Conservation (phyloP, 495 filamentous ascomycete genomes). For the Halenospora varia region DNA sequence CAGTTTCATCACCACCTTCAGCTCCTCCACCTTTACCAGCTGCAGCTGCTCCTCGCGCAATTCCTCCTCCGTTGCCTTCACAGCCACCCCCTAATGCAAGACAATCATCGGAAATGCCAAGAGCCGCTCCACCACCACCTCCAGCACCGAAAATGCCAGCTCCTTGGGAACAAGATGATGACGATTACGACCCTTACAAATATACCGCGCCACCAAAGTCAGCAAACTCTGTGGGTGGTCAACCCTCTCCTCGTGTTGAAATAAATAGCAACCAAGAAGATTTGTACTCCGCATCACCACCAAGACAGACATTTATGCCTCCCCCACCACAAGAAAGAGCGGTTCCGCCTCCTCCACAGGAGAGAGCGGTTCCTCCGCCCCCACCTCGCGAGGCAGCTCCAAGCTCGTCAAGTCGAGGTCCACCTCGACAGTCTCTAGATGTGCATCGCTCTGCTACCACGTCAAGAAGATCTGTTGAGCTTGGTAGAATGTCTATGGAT, state of each 20-base stretch:
- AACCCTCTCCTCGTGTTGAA: constrained; percentile 26
- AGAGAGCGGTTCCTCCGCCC: constrained; percentile 40
- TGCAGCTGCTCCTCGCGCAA: constrained; percentile 41
- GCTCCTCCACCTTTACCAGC: constrained; percentile 59
- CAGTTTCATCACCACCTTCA: constrained; percentile 30
- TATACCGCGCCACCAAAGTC: constrained; percentile 58
- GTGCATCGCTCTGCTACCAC: constrained; percentile 42
- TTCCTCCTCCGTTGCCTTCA: constrained; percentile 39
- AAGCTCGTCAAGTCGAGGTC: constrained; percentile 32
- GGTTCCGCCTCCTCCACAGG: constrained; percentile 27
- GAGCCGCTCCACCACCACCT: constrained; percentile 64
- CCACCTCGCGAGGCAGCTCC: constrained; percentile 35
- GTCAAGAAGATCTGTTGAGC: constrained; percentile 70
- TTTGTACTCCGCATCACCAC: constrained; percentile 51
- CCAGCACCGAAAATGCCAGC: constrained; percentile 33
- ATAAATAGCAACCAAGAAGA: constrained; percentile 43
- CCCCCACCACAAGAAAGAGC: no score
- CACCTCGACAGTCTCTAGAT: constrained; percentile 66
- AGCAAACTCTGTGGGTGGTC: constrained; percentile 20
- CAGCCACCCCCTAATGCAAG: constrained; percentile 29
- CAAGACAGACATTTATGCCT: constrained; percentile 22
- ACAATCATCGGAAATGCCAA: constrained; percentile 65
- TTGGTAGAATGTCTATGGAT: constrained; percentile 41
- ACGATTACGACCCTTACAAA: constrained; percentile 73
- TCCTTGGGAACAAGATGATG: constrained; percentile 48